These are phyloP conservation scores for Thuja plicata DNA, from an alignment of 83 land plant species.

Conservation along the genomic window DNA sequence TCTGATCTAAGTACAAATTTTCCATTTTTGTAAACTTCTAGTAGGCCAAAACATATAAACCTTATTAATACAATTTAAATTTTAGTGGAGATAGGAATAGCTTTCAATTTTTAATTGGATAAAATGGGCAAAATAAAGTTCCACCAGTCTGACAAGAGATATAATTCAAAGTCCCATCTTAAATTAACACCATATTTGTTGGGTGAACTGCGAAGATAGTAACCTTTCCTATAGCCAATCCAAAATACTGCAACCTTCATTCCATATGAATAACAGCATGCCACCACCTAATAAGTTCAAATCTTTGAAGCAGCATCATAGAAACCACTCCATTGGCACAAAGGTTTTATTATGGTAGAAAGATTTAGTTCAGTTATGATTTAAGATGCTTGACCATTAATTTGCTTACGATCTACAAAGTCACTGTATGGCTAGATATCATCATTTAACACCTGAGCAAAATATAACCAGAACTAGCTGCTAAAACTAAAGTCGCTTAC, in stretches of 20 bases:
- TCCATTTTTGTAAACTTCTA: neutral
- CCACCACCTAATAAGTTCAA: neutral
- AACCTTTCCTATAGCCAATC: neutral
- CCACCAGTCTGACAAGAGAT: neutral
- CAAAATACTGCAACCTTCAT: neutral
- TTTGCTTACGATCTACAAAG: neutral
- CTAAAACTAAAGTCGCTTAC: neutral
- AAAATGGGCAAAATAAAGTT: neutral
- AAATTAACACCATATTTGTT: neutral
- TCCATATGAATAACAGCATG: neutral
- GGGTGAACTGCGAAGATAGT: neutral
- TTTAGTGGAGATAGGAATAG: neutral
- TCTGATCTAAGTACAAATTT: neutral
- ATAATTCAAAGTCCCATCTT: neutral
- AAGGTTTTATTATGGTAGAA: neutral
- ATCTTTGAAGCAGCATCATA: neutral
- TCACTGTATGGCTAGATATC: neutral
- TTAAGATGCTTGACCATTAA: neutral
- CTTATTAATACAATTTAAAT: neutral
- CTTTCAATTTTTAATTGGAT: neutral
- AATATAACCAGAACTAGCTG: neutral
- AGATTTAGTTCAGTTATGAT: neutral
- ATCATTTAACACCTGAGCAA: slow-evolving; percentile 1
- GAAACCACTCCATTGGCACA: neutral
- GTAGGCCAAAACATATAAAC: neutral